phyloP scores from a whole-genome alignment of 495 filamentous ascomycete genomes.

The Rostrohypoxylon terebratum region DNA sequence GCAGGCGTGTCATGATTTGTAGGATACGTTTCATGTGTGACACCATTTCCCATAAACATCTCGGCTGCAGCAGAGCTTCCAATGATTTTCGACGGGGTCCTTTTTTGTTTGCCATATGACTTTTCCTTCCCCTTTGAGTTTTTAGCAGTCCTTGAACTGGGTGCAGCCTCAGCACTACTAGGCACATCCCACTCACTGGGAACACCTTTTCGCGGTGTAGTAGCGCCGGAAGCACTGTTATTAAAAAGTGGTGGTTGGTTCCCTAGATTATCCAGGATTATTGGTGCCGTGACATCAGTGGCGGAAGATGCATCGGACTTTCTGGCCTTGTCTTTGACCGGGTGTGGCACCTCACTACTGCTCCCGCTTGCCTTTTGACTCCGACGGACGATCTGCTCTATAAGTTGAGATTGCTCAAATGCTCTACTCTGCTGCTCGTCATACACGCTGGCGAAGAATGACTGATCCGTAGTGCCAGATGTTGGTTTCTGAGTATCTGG shows the following conservation, averaged over 20 bases:
- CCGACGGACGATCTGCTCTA: conserved; percentile 48
- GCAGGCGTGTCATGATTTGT: conserved; percentile 11
- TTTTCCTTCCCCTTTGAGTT: conserved; percentile 29
- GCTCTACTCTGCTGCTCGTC: conserved; percentile 41
- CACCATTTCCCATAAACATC: conserved; percentile 27
- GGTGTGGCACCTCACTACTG: conserved; percentile 43
- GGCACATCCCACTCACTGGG: conserved; percentile 48
- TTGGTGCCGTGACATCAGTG: conserved; percentile 45
- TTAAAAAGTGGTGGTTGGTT: conserved; percentile 31
- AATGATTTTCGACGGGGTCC: conserved; percentile 14
- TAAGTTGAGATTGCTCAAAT: conserved; percentile 41
- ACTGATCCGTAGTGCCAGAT: conserved; percentile 43
- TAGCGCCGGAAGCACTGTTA: conserved; percentile 35
- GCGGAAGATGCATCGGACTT: conserved; percentile 40
- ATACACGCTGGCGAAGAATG: conserved; percentile 47
- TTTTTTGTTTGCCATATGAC: conserved; percentile 35
- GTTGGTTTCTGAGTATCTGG: conserved; percentile 23
- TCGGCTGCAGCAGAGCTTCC: conserved; percentile 25
- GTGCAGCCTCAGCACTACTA: conserved; percentile 39
- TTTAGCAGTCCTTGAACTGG: conserved; percentile 4
- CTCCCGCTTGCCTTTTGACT: conserved; percentile 47
- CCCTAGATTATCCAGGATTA: conserved; percentile 23
- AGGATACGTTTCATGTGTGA: conserved; percentile 8
- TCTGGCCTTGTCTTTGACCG: conserved; percentile 33
- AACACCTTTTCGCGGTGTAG: conserved; percentile 42